Evolutionary conservation across 177 flowering plant species (phyloP).

Genomic region (Telopea speciosissima): DNA sequence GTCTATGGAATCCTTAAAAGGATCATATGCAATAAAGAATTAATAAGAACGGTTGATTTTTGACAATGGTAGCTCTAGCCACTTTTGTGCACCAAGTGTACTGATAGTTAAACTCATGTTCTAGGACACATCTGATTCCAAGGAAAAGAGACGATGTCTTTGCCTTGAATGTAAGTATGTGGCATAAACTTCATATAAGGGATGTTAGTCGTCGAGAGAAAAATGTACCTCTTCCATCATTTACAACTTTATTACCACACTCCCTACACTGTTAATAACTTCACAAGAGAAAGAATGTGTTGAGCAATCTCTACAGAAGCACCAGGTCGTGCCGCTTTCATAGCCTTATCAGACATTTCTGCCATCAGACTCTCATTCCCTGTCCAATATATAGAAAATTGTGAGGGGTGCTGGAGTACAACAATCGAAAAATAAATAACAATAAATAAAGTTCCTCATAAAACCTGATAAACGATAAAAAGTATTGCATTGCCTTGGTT

Average conservation of each 20-base stretch:
- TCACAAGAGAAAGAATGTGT: slow-evolving; percentile 41
- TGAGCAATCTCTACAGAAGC: slow-evolving; percentile 58
- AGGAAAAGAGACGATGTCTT: background rate
- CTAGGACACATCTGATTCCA: background rate
- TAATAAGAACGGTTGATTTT: no score
- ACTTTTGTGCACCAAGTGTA: background rate
- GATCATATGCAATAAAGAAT: no score
- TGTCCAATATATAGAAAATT: slow-evolving; percentile 16
- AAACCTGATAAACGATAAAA: no score
- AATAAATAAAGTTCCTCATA: no score
- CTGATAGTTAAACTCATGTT: background rate
- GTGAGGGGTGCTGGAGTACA: slow-evolving; percentile 2
- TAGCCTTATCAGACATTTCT: slow-evolving; percentile 54
- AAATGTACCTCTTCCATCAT: background rate
- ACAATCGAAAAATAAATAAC: background rate
- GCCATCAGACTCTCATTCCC: slow-evolving; percentile 42
- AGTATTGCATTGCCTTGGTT: no score
- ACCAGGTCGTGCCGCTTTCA: slow-evolving; percentile 56
- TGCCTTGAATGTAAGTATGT: background rate
- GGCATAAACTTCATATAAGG: background rate
- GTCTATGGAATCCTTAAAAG: no score
- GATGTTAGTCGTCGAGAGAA: background rate
- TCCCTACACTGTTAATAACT: slow-evolving; percentile 14
- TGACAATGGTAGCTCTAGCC: no score
- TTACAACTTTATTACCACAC: background rate